Percentiles rank a stretch among this genome's conserved stretches.
phyloP scores from a whole-genome alignment of 2,329 filamentous ascomycete species.

The Ascochyta lentis region DNA sequence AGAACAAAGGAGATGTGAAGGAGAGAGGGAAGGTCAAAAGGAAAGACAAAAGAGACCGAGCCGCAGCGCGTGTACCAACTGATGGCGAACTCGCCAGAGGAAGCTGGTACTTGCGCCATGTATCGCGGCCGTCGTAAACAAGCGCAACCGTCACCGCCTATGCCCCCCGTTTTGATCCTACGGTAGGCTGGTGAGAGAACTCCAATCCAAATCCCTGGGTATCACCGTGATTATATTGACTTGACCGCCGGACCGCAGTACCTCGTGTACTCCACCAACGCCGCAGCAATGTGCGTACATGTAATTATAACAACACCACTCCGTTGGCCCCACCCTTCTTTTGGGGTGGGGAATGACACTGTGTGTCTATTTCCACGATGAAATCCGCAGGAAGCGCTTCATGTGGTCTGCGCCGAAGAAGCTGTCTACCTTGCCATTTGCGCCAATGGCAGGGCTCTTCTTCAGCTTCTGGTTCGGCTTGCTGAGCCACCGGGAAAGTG shows the following conservation, averaged over 20 bases:
- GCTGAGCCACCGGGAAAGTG: slow-evolving; percentile 43
- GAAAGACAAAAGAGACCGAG: slow-evolving; percentile 12
- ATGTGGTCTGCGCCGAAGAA: slow-evolving; percentile 48
- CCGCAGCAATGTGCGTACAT: slow-evolving; percentile 16
- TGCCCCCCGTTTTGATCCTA: slow-evolving; percentile 6
- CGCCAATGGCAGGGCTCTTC: slow-evolving; percentile 18
- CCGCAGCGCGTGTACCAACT: slow-evolving; percentile 9
- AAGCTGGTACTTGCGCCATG: slow-evolving; percentile 35
- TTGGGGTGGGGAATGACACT: not conserved
- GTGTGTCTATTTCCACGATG: slow-evolving; percentile 37
- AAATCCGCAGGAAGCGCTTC: slow-evolving; percentile 45
- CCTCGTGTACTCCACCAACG: slow-evolving; percentile 16
- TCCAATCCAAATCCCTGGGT: slow-evolving; percentile 19
- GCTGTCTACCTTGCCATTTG: slow-evolving; percentile 38
- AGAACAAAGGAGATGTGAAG: slow-evolving; percentile 15
- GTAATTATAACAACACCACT: slow-evolving; percentile 9
- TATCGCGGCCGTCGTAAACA: slow-evolving; percentile 9
- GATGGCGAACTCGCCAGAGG: slow-evolving; percentile 27
- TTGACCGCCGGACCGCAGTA: slow-evolving; percentile 19
- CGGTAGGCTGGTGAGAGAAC: slow-evolving; percentile 18
- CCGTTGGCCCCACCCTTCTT: not conserved
- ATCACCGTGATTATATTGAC: slow-evolving; percentile 21
- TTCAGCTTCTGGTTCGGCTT: slow-evolving; percentile 31
- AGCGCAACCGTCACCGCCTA: slow-evolving; percentile 19
- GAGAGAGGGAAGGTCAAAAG: slow-evolving; percentile 1